These are phyloP conservation scores for Beta corolliflora DNA, from an alignment of 179 eudicot genomes.

Conservation along the genomic window DNA sequence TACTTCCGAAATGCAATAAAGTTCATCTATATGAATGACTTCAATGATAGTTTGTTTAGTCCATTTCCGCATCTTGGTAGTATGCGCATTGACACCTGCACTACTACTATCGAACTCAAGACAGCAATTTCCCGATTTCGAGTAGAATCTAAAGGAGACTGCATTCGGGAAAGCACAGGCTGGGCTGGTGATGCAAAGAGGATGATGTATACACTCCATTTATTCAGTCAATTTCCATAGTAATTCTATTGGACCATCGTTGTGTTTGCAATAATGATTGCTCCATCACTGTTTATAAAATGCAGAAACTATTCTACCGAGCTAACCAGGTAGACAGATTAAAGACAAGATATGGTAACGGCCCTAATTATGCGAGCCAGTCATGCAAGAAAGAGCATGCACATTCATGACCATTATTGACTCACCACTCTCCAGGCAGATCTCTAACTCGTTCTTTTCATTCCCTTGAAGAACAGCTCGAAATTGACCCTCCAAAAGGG, in stretches of 20 bases:
- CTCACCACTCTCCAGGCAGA: constrained; percentile 96
- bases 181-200: constrained; percentile 21
- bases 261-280: constrained; percentile 7
- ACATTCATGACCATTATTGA: constrained; percentile 36
- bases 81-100: constrained; percentile 29
- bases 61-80: constrained; percentile 38
- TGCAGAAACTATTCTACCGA: constrained; percentile 10
- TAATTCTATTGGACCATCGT: constrained; percentile 3
- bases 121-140: constrained; percentile 26
- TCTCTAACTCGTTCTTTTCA: constrained; percentile 75
- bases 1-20: constrained; percentile 34
- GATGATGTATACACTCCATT: not conserved
- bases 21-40: constrained; percentile 35
- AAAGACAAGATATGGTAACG: not conserved
- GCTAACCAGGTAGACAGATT: constrained; percentile 2
- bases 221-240: not conserved
- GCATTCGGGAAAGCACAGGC: constrained; percentile 28
- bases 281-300: constrained; percentile 7
- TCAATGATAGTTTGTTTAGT: constrained; percentile 29
- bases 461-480: constrained; percentile 96
- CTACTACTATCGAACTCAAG: constrained; percentile 21
- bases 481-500: constrained; percentile 86
- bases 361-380: constrained; percentile 20
- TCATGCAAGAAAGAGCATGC: constrained; percentile 19
- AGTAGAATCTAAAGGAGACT: constrained; percentile 26